These are phyloP conservation scores for Medicago ruthenica DNA, from an alignment of 306 rosid species.

Conservation along the genomic window DNA sequence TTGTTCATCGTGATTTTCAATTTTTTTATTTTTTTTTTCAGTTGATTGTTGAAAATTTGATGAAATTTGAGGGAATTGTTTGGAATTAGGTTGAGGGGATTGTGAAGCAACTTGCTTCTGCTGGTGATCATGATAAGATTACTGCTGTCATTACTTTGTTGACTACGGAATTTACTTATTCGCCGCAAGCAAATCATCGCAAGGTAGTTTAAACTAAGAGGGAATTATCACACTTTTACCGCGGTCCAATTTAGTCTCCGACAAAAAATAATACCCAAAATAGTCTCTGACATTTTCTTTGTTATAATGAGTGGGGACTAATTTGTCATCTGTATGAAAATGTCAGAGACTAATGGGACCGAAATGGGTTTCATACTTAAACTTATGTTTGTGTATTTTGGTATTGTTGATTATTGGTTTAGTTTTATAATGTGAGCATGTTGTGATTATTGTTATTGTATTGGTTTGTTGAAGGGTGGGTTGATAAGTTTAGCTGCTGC, in stretches of 20 bases:
- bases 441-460: not conserved
- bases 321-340: no score
- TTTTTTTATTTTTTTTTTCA: not conserved
- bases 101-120: slow-evolving; percentile 78
- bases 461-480: slow-evolving; percentile 71
- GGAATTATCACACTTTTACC: no score
- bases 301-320: no score
- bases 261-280: no score
- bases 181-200: slow-evolving; percentile 89
- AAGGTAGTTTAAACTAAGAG: slow-evolving; percentile 58
- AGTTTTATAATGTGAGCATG: slow-evolving; percentile 16
- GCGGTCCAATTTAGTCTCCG: no score
- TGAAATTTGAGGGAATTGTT: slow-evolving; percentile 13
- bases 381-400: not conserved
- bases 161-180: slow-evolving; percentile 63
- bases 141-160: slow-evolving; percentile 81
- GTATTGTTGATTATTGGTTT: not conserved
- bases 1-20: not conserved
- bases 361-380: not conserved
- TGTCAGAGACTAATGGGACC: no score
- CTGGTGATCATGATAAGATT: slow-evolving; percentile 80
- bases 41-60: slow-evolving; percentile 30
- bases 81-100: slow-evolving; percentile 80
- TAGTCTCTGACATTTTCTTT: no score
- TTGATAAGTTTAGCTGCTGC: slow-evolving; percentile 96